Conservation (phyloP, 345 rosid genomes). For the Clarkia xantiana region DNA sequence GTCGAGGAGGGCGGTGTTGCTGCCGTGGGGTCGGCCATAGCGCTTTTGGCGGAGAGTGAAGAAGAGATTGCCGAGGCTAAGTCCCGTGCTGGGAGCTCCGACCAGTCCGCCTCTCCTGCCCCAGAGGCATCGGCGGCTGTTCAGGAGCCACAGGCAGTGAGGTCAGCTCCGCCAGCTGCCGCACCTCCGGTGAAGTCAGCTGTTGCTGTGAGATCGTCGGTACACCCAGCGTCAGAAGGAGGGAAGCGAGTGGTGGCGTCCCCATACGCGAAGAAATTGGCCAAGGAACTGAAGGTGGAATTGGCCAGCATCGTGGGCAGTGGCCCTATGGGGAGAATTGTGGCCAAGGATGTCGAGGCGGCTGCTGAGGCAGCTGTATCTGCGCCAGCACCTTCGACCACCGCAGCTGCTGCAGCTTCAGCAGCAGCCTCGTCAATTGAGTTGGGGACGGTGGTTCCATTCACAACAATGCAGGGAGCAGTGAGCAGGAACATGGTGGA, state of each 20-base stretch:
- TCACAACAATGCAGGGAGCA: slow-evolving; percentile 75
- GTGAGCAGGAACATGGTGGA: slow-evolving; percentile 77
- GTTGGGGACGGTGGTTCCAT: slow-evolving; percentile 53
- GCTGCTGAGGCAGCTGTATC: slow-evolving; percentile 23
- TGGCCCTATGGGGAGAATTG: slow-evolving; percentile 89
- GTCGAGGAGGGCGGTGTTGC: slow-evolving; percentile 89
- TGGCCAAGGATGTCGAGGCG: slow-evolving; percentile 80
- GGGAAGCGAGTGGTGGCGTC: slow-evolving; percentile 80
- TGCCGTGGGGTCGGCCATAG: slow-evolving; percentile 83
- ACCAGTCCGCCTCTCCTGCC: background rate
- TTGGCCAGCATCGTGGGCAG: slow-evolving; percentile 44
- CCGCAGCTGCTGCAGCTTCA: slow-evolving; percentile 6
- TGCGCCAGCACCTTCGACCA: slow-evolving; percentile 5
- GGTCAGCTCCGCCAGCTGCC: no score
- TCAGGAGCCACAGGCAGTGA: background rate
- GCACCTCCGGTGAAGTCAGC: background rate
- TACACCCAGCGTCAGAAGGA: slow-evolving; percentile 68
- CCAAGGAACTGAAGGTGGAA: slow-evolving; percentile 70
- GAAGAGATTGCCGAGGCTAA: slow-evolving; percentile 62
- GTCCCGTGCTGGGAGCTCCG: slow-evolving; percentile 32
- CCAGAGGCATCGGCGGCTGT: slow-evolving; percentile 4
- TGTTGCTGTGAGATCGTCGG: slow-evolving; percentile 19
- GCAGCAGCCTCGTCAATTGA: slow-evolving; percentile 13
- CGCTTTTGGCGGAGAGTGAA: slow-evolving; percentile 57
- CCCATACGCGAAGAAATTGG: slow-evolving; percentile 72